Evolutionary conservation across 2,329 filamentous ascomycete species (phyloP), one percentile per base, ranked within the genome.

Genomic region (Aspergillus pseudoviridinutans): DNA sequence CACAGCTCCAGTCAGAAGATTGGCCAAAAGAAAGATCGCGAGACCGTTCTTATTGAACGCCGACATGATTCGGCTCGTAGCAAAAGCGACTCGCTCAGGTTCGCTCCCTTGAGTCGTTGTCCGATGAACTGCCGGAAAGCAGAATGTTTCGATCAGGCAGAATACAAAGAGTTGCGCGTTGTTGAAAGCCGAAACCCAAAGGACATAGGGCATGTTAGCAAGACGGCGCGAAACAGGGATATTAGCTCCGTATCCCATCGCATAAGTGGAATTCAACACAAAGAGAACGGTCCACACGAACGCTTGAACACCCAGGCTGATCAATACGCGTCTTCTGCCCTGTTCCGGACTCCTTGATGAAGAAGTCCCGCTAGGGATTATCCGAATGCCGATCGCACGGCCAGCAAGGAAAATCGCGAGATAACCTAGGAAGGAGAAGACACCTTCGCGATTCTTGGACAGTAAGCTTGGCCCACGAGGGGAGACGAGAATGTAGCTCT

Each of bases 371-470:
- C 82, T 78, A 3, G 91, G 90, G 41, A 97, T 84, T 58, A 94
- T 84, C 60, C 87, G 84, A 75, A 92, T 87, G 51, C 94, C 94
- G 20, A 88, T 84, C 44, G 90, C 89, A 70, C 95, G 91, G 3
- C 94, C 94, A 0, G 90, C 87, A 42, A 99, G 84, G 74, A 97
- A 99, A 58, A 99, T 97, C 50, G 93, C 89, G 49, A 99, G 83
- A 71, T 99, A 99, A 4, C 94, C 94, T 51, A 90, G 76, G 73
- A 97, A 96, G 54, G 92, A 96, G 74, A 93, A 96, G n/a, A 99
- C 82, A 0, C 94, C 94, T 74, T 99, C 94, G 27, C 93, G 84
- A 71, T 99, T 99, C 80, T 92, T 90, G 1, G 91, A 93, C 5
- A 99, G 73, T 14, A 96, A 78, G 66, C 92, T 85, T 0, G 82